Conservation (phyloP, 352 stramenopile species). For the Pythium scleroteichum region DNA sequence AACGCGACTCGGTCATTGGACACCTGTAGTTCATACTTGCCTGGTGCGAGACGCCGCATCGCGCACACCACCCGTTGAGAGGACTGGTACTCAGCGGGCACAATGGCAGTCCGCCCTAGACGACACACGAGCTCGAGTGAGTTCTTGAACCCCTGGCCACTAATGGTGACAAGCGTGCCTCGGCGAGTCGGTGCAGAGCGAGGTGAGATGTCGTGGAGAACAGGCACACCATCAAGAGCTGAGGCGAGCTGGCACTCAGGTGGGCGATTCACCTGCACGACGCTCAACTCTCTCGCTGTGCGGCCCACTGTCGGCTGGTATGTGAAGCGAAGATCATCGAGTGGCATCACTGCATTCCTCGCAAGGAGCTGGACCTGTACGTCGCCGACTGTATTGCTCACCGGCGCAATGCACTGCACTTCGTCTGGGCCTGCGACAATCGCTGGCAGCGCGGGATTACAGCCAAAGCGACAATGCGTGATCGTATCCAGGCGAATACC, state of each 20-base stretch:
- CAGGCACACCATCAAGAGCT: slow-evolving; percentile 6
- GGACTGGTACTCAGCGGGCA: slow-evolving; percentile 55
- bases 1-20: slow-evolving; percentile 70
- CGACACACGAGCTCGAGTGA: slow-evolving; percentile 71
- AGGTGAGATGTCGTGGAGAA: slow-evolving; percentile 21
- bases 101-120: slow-evolving; percentile 64
- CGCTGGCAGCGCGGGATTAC: slow-evolving; percentile 24
- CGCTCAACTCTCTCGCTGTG: slow-evolving; percentile 21
- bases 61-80: slow-evolving; percentile 53
- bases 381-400: slow-evolving; percentile 27
- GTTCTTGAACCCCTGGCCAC: slow-evolving; percentile 77
- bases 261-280: background rate
- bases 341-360: slow-evolving; percentile 39
- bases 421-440: slow-evolving; percentile 12
- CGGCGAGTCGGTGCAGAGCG: slow-evolving; percentile 26
- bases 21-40: slow-evolving; percentile 70
- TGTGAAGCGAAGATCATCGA: slow-evolving; percentile 38
- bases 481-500: slow-evolving; percentile 55
- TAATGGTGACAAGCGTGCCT: slow-evolving; percentile 73
- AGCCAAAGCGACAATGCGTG: slow-evolving; percentile 76
- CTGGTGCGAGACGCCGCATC: slow-evolving; percentile 54
- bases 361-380: slow-evolving; percentile 47
- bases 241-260: background rate
- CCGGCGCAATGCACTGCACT: slow-evolving; percentile 27
- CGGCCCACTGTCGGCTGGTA: slow-evolving; percentile 36